Base-by-base conservation (phyloP, 495 filamentous ascomycete genomes). In the Lasiosphaeris hirsuta region DNA sequence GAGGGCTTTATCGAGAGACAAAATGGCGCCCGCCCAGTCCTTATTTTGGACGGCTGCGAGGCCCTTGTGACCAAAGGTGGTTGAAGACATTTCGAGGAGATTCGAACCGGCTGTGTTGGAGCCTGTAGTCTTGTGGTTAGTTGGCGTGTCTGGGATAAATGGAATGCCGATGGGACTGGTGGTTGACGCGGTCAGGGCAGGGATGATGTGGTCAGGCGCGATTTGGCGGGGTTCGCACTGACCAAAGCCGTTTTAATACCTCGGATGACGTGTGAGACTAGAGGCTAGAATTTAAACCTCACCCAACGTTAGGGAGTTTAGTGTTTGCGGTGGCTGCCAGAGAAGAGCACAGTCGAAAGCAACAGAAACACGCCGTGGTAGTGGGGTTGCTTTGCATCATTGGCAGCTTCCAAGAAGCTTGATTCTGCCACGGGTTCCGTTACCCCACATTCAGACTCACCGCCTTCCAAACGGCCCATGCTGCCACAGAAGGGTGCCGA, bases 1-100 rank as follows among this genome's bases (percentile, higher is more conserved):
- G 5, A 98, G 74, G n/a, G 92, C 94, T 45, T 79, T 74, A n/a
- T 92, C 89, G 60, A 90, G 90, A 61, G 87, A 77, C 7, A 72
- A 69, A 63, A 96, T 83, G 9, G 91, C 93, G 30, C 76, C 73
- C 9, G 74, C 67, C 60, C 82, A 94, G 50, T 95, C 78, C 43
- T 80, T 78, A 0, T 70, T 75, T 10, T 75, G 64, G 39, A 94
- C 77, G 51, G 92, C 90, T 40, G 83, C 79, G 30, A 77, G 35
- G 60, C 77, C 77, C 18, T 62, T 57, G 8, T 70, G 64, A 55
- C 66, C 77, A 3, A 69, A 33, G 1, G 60, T 67, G 42, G 64
- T 60, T 17, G 61, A 19, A 13, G 70, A 71, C 69, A 73, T 74
- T 49, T 18, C 49, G 47, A 14, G 23, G 23, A 30, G 23, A 2